Base-by-base conservation (phyloP, 2,329 filamentous ascomycete genomes). In the Neopestalotiopsis clavispora region DNA sequence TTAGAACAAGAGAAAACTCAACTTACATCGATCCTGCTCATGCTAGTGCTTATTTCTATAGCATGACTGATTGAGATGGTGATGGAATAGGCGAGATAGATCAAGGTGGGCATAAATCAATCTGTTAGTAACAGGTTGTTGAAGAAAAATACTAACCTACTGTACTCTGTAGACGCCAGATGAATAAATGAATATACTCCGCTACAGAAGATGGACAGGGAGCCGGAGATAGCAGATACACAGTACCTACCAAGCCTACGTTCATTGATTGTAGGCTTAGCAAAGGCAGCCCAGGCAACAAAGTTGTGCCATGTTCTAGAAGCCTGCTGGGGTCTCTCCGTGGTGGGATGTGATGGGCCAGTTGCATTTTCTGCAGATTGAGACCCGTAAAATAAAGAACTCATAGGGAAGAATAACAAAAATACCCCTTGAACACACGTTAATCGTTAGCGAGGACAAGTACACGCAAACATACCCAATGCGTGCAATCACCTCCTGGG, bases 291-390 rank as follows among this genome's bases (percentile, higher is more conserved):
- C 23, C 23, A 28, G 23, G 45, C 45, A 52, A 17, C 45, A 52
- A 52, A 52, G 45, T 52, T 52, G n/a, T 52, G 45, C 45, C 45
- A 52, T 52, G 45, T 52, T 52, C 45, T 52, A 52, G 45, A 52
- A 52, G 45, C 14, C 45, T 52, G 45, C 45, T 17, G 20, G 17
- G 23, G 23, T 28, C 23, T 28, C 23, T 28, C 23, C 23, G 23
- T 28, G 23, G 23, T 28, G 23, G 23, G 23, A 28, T 28, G 23
- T 28, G 23, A 28, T 28, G 23, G 23, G 23, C 23, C 23, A 28
- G 23, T 28, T 28, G 23, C 23, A 28, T 28, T 28, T 28, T 28
- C 23, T 28, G 23, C 23, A 28, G 23, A 28, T 28, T 28, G 4
- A 52, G 45, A 20, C 45, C 17, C 45, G 14, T 17, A n/a, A 52